phyloP scores from a whole-genome alignment of 768 basidiomycete genomes.

The Gloeopeniophorella convolvens region DNA sequence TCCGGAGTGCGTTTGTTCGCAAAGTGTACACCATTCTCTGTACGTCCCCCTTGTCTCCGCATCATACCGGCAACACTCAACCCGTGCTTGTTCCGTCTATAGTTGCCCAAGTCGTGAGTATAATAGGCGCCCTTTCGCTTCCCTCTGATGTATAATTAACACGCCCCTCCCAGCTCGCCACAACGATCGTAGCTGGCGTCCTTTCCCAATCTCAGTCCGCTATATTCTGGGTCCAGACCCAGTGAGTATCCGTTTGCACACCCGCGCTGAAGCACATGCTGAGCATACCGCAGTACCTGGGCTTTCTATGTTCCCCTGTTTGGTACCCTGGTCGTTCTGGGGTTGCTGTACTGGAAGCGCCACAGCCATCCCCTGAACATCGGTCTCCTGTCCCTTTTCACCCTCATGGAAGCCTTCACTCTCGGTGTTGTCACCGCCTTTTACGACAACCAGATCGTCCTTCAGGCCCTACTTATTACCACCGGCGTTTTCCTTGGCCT shows the following conservation, averaged over 20 bases:
- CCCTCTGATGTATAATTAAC: conserved; percentile 5
- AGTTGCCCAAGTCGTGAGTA: conserved; percentile 70
- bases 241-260: conserved; percentile 40
- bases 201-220: conserved; percentile 59
- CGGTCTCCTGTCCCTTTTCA: conserved; percentile 79
- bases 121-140: neutral
- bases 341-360: conserved; percentile 85
- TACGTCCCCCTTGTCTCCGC: conserved; percentile 34
- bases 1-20: conserved; percentile 80
- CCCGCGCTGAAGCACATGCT: neutral
- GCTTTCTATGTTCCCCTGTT: conserved; percentile 72
- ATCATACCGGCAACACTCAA: neutral
- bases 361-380: conserved; percentile 88
- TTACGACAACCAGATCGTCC: conserved; percentile 62
- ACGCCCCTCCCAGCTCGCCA: conserved; percentile 45
- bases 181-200: conserved; percentile 65
- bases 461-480: conserved; percentile 91
- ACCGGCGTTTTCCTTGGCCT: conserved; percentile 89
- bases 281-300: conserved; percentile 50
- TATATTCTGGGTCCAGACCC: conserved; percentile 61
- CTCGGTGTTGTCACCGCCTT: conserved; percentile 82
- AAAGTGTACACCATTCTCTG: conserved; percentile 90
- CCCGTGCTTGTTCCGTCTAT: neutral
- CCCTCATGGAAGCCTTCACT: conserved; percentile 83
- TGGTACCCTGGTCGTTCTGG: conserved; percentile 73